A percentile compares a stretch with the other conserved stretches of the same genome.
These are phyloP conservation scores for Neonectria hederae DNA, from an alignment of 2,329 filamentous ascomycete species.

Conservation along the genomic window DNA sequence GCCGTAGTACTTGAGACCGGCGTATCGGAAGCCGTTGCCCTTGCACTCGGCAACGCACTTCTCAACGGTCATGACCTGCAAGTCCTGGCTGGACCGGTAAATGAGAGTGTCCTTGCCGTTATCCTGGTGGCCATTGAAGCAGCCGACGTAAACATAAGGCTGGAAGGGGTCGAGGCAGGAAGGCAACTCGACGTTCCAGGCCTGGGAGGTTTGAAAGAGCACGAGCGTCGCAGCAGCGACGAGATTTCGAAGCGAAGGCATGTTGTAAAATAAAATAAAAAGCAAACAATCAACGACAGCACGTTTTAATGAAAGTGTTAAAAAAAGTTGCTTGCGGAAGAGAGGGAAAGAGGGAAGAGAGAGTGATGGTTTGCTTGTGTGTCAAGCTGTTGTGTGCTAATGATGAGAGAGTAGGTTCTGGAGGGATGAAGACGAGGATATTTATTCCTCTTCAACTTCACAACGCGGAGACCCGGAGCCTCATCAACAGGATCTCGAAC, in stretches of 20 bases:
- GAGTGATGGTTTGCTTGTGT: conserved; percentile 31
- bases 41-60: conserved; percentile 60
- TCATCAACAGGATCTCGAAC: not conserved
- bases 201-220: conserved; percentile 49
- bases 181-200: conserved; percentile 56
- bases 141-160: conserved; percentile 60
- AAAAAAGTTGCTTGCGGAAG: conserved; percentile 9
- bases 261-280: conserved; percentile 21
- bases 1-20: conserved; percentile 61
- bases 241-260: conserved; percentile 40
- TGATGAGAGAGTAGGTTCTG: conserved; percentile 17
- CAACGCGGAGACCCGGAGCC: not conserved
- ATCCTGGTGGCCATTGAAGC: conserved; percentile 50
- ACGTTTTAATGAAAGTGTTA: conserved; percentile 37
- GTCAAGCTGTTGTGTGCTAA: conserved; percentile 33
- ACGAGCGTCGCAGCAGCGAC: conserved; percentile 52
- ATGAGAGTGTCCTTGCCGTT: conserved; percentile 50
- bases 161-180: conserved; percentile 56
- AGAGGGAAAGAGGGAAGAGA: conserved; percentile 34
- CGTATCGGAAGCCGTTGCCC: conserved; percentile 61
- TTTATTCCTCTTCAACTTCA: conserved; percentile 32
- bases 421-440: conserved; percentile 26
- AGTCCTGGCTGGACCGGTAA: conserved; percentile 52
- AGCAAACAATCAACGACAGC: conserved; percentile 25
- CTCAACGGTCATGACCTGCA: conserved; percentile 57